These are phyloP conservation scores for Millerozyma acaciae DNA, from an alignment of 805 yeast species.

Conservation along the genomic window DNA sequence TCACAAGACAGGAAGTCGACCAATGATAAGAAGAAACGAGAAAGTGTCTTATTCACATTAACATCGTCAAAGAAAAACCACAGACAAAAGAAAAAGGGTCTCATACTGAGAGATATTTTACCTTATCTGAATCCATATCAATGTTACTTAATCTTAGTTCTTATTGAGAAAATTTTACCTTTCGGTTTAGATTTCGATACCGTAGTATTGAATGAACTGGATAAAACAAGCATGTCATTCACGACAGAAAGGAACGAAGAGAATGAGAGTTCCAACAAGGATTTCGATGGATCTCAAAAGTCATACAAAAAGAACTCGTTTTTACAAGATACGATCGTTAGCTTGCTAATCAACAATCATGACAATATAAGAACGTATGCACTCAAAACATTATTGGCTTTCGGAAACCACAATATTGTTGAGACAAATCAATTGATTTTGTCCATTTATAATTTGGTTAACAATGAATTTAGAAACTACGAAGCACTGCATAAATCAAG, in stretches of 20 bases:
- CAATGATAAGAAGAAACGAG: conserved; percentile 16
- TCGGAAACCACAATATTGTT: conserved; percentile 26
- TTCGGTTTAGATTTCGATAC: conserved; percentile 33
- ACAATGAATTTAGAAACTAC: conserved; percentile 21
- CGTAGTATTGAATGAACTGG: conserved; percentile 10
- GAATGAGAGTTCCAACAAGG: conserved; percentile 7
- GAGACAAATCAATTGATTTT: conserved; percentile 35
- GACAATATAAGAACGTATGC: conserved; percentile 35
- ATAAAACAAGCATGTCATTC: conserved; percentile 3
- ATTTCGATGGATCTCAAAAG: conserved; percentile 15
- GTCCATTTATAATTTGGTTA: conserved; percentile 26
- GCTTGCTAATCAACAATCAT: conserved; percentile 29
- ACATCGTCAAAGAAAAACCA: conserved; percentile 16
- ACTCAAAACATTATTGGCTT: conserved; percentile 26
- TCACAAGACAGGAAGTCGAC: conserved; percentile 1
- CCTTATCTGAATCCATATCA: conserved; percentile 36
- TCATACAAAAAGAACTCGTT: conserved; percentile 21
- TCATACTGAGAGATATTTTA: conserved; percentile 14
- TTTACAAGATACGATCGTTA: conserved; percentile 26
- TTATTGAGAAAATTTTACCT: conserved; percentile 30
- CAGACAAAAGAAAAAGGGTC: conserved; percentile 16
- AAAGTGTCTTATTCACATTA: conserved; percentile 23
- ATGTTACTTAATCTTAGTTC: conserved; percentile 23
- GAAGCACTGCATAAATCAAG: conserved; percentile 8
- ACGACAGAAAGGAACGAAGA: conserved; percentile 1